These are phyloP conservation scores for Smallanthus sonchifolius DNA, from an alignment of 129 eudicot species.

Conservation along the genomic window DNA sequence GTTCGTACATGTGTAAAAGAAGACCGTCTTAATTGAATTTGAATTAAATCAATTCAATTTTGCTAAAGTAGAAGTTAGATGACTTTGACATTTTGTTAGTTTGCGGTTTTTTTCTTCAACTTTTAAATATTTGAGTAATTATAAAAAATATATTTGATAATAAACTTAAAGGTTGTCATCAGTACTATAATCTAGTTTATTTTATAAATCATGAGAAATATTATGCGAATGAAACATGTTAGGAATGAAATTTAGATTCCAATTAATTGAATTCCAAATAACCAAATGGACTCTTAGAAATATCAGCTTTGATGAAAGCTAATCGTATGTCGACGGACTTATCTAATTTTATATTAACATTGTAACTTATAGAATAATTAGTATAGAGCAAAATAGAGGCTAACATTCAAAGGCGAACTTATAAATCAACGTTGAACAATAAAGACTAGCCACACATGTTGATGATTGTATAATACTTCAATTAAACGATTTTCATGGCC, in stretches of 20 bases:
- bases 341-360: too few species aligned
- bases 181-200: neutral
- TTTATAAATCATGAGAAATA: neutral
- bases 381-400: too few species aligned
- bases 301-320: too few species aligned
- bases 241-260: too few species aligned
- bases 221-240: too few species aligned
- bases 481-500: neutral
- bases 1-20: slow-evolving; percentile 23
- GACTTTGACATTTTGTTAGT: neutral
- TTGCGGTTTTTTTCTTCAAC: neutral
- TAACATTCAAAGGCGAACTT: neutral
- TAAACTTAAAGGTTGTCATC: neutral
- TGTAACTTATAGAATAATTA: too few species aligned
- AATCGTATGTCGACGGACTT: too few species aligned
- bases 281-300: too few species aligned
- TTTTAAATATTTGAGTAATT: neutral
- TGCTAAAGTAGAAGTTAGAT: neutral
- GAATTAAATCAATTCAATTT: neutral
- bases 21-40: slow-evolving; percentile 24
- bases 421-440: too few species aligned
- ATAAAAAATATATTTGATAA: neutral
- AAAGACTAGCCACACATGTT: neutral
- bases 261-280: too few species aligned
- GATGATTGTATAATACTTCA: neutral